Evolutionary conservation across 2,329 filamentous ascomycete genomes (phyloP).

Genomic region (Polytolypa hystricis): DNA sequence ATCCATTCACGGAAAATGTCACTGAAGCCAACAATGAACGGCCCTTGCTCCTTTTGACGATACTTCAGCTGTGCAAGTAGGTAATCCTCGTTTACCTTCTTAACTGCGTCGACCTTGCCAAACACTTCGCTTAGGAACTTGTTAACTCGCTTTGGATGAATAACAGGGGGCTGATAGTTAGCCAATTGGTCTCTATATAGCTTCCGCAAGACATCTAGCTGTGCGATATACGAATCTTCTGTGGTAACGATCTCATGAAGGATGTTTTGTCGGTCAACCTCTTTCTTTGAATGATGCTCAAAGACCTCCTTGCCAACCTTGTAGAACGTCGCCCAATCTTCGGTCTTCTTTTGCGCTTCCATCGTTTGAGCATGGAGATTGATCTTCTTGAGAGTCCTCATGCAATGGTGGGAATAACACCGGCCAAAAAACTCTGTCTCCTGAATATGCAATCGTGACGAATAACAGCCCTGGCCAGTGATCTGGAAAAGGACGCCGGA

Average conservation of each 20-base stretch:
- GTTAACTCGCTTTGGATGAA: conserved; percentile 63
- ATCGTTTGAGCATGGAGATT: conserved; percentile 66
- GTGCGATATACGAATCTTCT: conserved; percentile 82
- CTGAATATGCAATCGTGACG: conserved; percentile 65
- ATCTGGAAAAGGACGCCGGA: conserved; percentile 90
- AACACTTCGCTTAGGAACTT: conserved; percentile 81
- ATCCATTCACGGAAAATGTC: conserved; percentile 99
- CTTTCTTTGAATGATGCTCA: conserved; percentile 65
- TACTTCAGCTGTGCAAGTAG: conserved; percentile 91
- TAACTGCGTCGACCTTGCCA: conserved; percentile 78
- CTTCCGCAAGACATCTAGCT: conserved; percentile 72
- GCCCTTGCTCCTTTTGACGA: conserved; percentile 89
- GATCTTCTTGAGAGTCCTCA: conserved; percentile 86
- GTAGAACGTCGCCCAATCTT: conserved; percentile 88
- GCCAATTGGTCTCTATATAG: conserved; percentile 76
- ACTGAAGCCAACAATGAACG: conserved; percentile 87
- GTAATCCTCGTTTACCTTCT: conserved; percentile 85
- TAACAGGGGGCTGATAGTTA: conserved; percentile 64
- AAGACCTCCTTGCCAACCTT: conserved; percentile 66
- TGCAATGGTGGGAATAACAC: conserved; percentile 91
- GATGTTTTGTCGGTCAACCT: conserved; percentile 85
- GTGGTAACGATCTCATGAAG: conserved; percentile 91
- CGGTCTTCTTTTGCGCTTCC: conserved; percentile 55
- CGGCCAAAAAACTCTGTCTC: conserved; percentile 51
- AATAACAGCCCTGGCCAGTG: conserved; percentile 84